phyloP scores from a whole-genome alignment of 148 eudicot species.

The Chenopodium formosanum region DNA sequence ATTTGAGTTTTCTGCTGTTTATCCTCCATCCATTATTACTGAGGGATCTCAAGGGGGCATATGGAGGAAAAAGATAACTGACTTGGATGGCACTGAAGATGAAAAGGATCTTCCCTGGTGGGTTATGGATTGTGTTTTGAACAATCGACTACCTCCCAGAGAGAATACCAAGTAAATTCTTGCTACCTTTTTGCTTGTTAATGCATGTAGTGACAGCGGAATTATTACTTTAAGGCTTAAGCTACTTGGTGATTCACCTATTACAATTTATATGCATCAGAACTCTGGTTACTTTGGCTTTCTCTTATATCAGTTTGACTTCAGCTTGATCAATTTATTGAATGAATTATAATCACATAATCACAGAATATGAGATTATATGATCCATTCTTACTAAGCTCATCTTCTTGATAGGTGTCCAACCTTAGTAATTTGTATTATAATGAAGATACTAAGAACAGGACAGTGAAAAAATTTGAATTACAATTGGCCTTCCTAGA shows the following conservation, averaged over 20 bases:
- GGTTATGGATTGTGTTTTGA: slow-evolving; percentile 91
- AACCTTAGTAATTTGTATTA: neutral
- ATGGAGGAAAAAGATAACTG: slow-evolving; percentile 93
- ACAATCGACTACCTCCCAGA: slow-evolving; percentile 91
- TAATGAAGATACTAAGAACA: neutral
- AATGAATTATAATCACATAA: neutral
- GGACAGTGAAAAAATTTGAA: neutral
- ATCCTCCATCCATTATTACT: slow-evolving; percentile 86
- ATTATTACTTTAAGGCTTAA: neutral
- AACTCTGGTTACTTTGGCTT: neutral
- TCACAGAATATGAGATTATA: neutral
- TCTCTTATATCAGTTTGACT: neutral
- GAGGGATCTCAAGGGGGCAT: slow-evolving; percentile 94
- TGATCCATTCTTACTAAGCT: neutral
- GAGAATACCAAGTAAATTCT: slow-evolving; percentile 87
- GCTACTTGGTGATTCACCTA: neutral
- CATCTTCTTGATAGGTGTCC: neutral
- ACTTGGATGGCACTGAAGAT: slow-evolving; percentile 86
- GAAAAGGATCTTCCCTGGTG: slow-evolving; percentile 94
- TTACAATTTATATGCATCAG: neutral
- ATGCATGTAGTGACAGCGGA: neutral
- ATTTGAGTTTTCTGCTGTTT: slow-evolving; percentile 76
- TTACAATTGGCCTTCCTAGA: neutral
- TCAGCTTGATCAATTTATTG: neutral
- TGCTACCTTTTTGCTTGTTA: slow-evolving; percentile 9